Evolutionary conservation across 2,329 filamentous ascomycete species (phyloP).

Genomic region (Colletotrichum siamense): DNA sequence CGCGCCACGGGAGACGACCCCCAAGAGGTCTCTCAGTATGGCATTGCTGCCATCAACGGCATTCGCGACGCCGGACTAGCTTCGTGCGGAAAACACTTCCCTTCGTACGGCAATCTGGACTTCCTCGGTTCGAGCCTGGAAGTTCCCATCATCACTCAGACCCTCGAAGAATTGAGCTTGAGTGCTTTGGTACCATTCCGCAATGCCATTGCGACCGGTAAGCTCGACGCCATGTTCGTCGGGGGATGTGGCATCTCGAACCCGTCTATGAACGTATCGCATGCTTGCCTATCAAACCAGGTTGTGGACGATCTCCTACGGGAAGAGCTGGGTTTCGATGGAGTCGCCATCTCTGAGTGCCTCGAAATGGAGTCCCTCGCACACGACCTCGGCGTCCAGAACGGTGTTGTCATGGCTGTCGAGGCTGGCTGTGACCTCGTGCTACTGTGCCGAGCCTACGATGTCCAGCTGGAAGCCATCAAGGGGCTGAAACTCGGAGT

Average conservation of each 20-base stretch:
- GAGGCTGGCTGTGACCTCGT: constrained; percentile 95
- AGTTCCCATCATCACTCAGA: constrained; percentile 95
- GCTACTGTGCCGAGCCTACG: constrained; percentile 85
- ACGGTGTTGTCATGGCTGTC: constrained; percentile 96
- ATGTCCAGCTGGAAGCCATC: constrained; percentile 90
- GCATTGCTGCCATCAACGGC: constrained; percentile 87
- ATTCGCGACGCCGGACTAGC: constrained; percentile 90
- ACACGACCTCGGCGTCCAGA: constrained; percentile 95
- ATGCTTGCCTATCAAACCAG: constrained; percentile 91
- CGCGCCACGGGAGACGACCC: constrained; percentile 91
- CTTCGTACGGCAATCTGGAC: constrained; percentile 93
- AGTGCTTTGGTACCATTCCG: constrained; percentile 91
- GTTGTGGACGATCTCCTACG: constrained; percentile 89
- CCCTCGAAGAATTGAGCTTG: constrained; percentile 88
- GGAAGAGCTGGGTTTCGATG: constrained; percentile 87
- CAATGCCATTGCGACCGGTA: constrained; percentile 83
- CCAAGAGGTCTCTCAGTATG: constrained; percentile 92
- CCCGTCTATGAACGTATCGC: constrained; percentile 90
- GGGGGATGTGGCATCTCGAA: constrained; percentile 94
- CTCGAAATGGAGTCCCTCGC: constrained; percentile 96
- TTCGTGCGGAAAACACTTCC: constrained; percentile 95
- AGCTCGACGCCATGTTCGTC: constrained; percentile 91
- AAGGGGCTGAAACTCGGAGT: constrained; percentile 87
- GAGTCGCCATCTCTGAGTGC: constrained; percentile 94
- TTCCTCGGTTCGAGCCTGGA: constrained; percentile 91